phyloP scores from a whole-genome alignment of 164 flowering plant genomes.

The Macadamia integrifolia region DNA sequence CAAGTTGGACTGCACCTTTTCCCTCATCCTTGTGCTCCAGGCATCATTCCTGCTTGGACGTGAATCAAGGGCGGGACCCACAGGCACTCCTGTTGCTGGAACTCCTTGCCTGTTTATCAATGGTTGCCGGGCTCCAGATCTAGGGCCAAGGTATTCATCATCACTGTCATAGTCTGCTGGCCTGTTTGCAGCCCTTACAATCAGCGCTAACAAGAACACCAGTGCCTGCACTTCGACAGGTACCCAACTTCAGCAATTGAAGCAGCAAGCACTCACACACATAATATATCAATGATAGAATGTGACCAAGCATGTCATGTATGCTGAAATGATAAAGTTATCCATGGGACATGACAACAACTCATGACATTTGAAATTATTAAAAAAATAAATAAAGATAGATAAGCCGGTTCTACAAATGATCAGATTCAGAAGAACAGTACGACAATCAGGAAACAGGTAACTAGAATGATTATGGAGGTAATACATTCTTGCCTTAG shows the following conservation, averaged over 20 bases:
- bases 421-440: not conserved
- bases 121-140: slow-evolving; percentile 58
- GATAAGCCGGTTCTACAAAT: too few species aligned
- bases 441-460: not conserved
- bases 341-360: not conserved
- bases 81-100: slow-evolving; percentile 67
- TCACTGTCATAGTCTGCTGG: slow-evolving; percentile 82
- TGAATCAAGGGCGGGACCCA: slow-evolving; percentile 50
- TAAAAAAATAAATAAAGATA: too few species aligned
- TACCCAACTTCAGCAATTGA: too few species aligned
- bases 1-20: slow-evolving; percentile 45
- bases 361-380: too few species aligned
- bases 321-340: not conserved
- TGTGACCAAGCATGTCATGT: not conserved
- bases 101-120: slow-evolving; percentile 47
- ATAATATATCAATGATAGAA: not conserved
- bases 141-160: slow-evolving; percentile 57
- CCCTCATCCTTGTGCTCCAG: slow-evolving; percentile 89
- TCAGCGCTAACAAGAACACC: slow-evolving; percentile 56
- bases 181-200: slow-evolving; percentile 65
- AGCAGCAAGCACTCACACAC: too few species aligned
- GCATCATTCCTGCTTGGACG: slow-evolving; percentile 74
- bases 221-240: slow-evolving; percentile 49
- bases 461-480: too few species aligned
- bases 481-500: too few species aligned